Base-by-base conservation (phyloP, 169 alveolate species). In the Plasmodium inui region DNA sequence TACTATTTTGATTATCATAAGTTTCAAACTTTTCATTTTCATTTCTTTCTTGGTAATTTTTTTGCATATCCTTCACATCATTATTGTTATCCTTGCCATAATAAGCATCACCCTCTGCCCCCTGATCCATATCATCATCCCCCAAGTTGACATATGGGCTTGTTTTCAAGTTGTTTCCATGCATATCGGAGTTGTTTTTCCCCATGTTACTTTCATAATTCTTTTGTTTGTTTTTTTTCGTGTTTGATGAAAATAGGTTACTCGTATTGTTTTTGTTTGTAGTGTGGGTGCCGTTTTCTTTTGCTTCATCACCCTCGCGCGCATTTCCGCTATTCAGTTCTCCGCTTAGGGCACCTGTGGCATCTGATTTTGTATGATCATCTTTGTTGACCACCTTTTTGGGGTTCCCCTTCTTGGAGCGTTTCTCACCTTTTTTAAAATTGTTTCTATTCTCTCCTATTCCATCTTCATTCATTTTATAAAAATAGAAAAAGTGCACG, bases 381-480 rank as follows among this genome's bases (percentile, higher is more conserved):
- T 55, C 80, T 6, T 61, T 30, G 39, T 28, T 82, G 37, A 7
- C 71, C 30, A 5, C 76, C 55, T 83, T 41, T 67, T 14, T 34
- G 83, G 28, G 26, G 37, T 34, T 61, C 5, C 28, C 17, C 44
- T 70, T 70, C 73, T 70, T 55, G 10, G 73, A n/a, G 10, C 67
- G 71, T 1, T 83, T 83, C 10, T 41, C 50, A 19, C 74, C 92
- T 70, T 83, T 83, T 34, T 83, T 53, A 39, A 4, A 32, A 70
- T 53, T 22, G 55, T 67, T 32, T 22, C 70, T 32, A 28, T 83
- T 83, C n/a, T 74, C 83, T 26, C 26, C 37, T 34, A 39, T 28
- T 71, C 73, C 73, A 83, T 83, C 70, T 70, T 83, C 82, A 83
- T 83, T 83, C 92, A 83, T 83, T 83, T 83, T 83, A 28, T 32